Percentiles rank a stretch among this genome's conserved stretches.
Evolutionary conservation across 192 early-diverging fungal genomes (phyloP).

Genomic region (Backusella luteola): DNA sequence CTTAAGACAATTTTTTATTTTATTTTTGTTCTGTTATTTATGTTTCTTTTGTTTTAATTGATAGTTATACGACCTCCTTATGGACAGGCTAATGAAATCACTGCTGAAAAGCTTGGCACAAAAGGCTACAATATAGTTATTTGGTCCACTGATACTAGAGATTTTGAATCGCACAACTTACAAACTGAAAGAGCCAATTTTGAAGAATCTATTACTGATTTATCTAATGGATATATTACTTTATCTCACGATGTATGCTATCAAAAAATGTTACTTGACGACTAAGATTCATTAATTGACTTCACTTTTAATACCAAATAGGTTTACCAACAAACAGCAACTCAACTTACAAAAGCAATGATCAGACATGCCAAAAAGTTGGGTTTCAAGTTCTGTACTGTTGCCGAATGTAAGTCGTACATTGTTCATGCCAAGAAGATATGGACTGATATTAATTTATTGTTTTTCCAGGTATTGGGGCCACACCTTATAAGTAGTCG

Average conservation of each 20-base stretch:
- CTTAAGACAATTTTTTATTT: neutral
- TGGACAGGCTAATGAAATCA: slow-evolving; percentile 31
- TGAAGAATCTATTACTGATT: slow-evolving; percentile 7
- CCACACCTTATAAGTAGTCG: neutral
- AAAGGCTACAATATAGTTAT: slow-evolving; percentile 37
- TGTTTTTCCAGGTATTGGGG: neutral
- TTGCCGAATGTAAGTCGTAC: slow-evolving; percentile 23
- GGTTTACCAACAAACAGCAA: slow-evolving; percentile 20
- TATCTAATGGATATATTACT: slow-evolving; percentile 33
- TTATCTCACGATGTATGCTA: slow-evolving; percentile 39
- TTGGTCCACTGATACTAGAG: slow-evolving; percentile 44
- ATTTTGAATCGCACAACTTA: slow-evolving; percentile 33
- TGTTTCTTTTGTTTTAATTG: neutral
- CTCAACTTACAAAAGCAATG: neutral
- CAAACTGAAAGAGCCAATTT: slow-evolving; percentile 6
- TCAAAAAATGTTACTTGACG: too few species aligned
- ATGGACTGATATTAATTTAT: neutral
- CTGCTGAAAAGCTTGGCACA: slow-evolving; percentile 14
- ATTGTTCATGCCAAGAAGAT: neutral
- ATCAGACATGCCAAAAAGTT: neutral
- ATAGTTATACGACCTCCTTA: slow-evolving; percentile 43
- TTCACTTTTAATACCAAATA: neutral
- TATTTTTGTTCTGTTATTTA: neutral
- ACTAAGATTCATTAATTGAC: too few species aligned
- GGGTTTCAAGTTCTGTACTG: slow-evolving; percentile 23